A percentile compares a stretch with the other conserved stretches of the same genome.
These are phyloP conservation scores for Phytophthora cactorum DNA, from an alignment of 352 stramenopile genomes.

Conservation along the genomic window DNA sequence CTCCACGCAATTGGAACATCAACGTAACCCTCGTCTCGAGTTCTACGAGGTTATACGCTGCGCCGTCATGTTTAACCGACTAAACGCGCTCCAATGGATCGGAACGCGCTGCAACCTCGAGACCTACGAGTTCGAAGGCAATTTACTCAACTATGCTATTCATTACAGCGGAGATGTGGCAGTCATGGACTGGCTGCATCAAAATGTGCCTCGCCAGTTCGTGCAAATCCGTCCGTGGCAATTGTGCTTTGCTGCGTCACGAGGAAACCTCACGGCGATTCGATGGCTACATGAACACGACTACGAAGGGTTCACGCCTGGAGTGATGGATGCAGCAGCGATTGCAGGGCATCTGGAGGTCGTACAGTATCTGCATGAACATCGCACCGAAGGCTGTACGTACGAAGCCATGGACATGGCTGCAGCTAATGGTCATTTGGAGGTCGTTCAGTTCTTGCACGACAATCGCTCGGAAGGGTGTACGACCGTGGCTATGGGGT, in stretches of 20 bases:
- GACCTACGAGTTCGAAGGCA: conserved; percentile 38
- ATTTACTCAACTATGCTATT: conserved; percentile 37
- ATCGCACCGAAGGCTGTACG: conserved; percentile 32
- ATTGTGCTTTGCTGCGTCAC: conserved; percentile 36
- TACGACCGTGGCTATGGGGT: conserved; percentile 40
- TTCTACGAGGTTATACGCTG: conserved; percentile 44
- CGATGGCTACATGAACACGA: conserved; percentile 33
- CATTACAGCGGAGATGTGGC: conserved; percentile 29
- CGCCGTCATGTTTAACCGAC: conserved; percentile 36
- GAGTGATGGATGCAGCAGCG: conserved; percentile 38
- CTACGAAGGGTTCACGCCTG: conserved; percentile 29
- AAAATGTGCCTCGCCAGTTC: conserved; percentile 23
- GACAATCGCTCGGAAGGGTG: conserved; percentile 37
- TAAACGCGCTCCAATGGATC: conserved; percentile 34
- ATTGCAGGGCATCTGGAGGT: conserved; percentile 33
- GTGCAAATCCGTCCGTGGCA: conserved; percentile 37
- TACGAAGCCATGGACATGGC: conserved; percentile 46
- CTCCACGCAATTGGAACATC: conserved; percentile 20
- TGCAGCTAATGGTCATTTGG: conserved; percentile 36
- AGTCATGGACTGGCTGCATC: conserved; percentile 37
- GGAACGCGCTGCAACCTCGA: conserved; percentile 21
- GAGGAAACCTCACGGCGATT: conserved; percentile 33
- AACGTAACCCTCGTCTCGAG: conserved; percentile 27
- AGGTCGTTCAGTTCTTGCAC: conserved; percentile 40
- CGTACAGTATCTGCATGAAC: conserved; percentile 38